Evolutionary conservation across 345 rosid genomes (phyloP).

Genomic region (Lepidium sativum): DNA sequence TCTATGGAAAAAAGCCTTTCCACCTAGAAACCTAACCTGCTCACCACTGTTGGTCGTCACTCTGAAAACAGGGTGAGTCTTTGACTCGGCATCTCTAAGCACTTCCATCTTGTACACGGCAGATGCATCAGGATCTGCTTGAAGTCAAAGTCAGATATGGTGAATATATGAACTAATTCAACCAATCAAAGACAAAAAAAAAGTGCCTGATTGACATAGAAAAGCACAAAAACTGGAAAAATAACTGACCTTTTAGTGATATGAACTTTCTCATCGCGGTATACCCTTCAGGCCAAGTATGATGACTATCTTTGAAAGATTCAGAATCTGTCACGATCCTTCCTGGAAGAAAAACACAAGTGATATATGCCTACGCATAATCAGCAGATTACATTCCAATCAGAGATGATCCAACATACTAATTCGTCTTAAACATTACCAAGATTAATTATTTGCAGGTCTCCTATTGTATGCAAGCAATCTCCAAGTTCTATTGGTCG

Average conservation of each 20-base stretch:
- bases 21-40: conserved; percentile 54
- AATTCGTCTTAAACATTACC: conserved; percentile 41
- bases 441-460: conserved; percentile 71
- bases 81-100: conserved; percentile 74
- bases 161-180: conserved; percentile 7
- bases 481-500: conserved; percentile 37
- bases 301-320: conserved; percentile 66
- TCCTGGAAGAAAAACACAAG: conserved; percentile 43
- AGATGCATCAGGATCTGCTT: conserved; percentile 59
- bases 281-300: conserved; percentile 95
- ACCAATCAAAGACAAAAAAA: conserved; percentile 9
- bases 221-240: neutral
- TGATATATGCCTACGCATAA: conserved; percentile 7
- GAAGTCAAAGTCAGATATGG: conserved; percentile 6
- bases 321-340: conserved; percentile 78
- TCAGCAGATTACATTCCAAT: conserved; percentile 1
- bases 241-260: conserved; percentile 53
- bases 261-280: conserved; percentile 71
- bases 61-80: conserved; percentile 72
- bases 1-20: conserved; percentile 4
- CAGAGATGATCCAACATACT: conserved; percentile 6
- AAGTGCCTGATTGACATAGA: neutral
- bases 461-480: conserved; percentile 65
- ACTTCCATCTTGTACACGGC: conserved; percentile 93
- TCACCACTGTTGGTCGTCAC: conserved; percentile 74